phyloP scores from a whole-genome alignment of 2,329 filamentous ascomycete species.

The Triangularia verruculosa region DNA sequence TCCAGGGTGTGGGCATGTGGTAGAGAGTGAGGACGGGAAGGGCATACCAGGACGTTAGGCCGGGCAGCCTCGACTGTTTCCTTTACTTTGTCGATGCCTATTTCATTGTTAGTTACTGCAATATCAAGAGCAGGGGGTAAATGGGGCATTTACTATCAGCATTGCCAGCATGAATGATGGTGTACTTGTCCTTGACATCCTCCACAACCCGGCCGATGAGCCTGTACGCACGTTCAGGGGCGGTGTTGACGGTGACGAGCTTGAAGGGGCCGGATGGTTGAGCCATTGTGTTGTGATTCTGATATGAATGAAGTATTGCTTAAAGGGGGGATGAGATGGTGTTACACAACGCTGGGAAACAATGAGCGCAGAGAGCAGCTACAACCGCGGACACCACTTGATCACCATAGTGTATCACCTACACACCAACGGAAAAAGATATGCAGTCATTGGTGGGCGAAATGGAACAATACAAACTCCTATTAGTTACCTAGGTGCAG shows the following conservation, averaged over 20 bases:
- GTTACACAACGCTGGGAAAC: neutral
- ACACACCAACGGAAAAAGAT: neutral
- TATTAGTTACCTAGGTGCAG: neutral
- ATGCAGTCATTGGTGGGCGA: neutral
- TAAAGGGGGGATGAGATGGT: neutral
- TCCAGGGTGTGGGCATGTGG: neutral
- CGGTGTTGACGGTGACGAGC: slow-evolving; percentile 66
- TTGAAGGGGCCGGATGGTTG: slow-evolving; percentile 54
- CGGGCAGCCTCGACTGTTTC: slow-evolving; percentile 49
- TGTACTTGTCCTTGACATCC: slow-evolving; percentile 60
- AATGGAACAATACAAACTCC: neutral
- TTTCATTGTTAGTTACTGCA: neutral
- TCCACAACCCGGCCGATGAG: slow-evolving; percentile 61
- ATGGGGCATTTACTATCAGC: slow-evolving; percentile 49
- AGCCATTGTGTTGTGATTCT: neutral
- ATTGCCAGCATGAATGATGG: slow-evolving; percentile 61
- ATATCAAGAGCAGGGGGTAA: neutral
- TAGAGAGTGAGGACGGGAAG: neutral
- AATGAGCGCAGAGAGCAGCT: neutral
- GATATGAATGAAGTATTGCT: neutral
- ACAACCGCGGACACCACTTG: neutral
- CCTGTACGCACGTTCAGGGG: slow-evolving; percentile 60
- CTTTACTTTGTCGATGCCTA: slow-evolving; percentile 55
- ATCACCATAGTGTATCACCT: too few species aligned
- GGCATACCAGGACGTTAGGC: slow-evolving; percentile 53